These are phyloP conservation scores for Yarrowia sp. DNA, from an alignment of 805 yeast species.

Conservation along the genomic window DNA sequence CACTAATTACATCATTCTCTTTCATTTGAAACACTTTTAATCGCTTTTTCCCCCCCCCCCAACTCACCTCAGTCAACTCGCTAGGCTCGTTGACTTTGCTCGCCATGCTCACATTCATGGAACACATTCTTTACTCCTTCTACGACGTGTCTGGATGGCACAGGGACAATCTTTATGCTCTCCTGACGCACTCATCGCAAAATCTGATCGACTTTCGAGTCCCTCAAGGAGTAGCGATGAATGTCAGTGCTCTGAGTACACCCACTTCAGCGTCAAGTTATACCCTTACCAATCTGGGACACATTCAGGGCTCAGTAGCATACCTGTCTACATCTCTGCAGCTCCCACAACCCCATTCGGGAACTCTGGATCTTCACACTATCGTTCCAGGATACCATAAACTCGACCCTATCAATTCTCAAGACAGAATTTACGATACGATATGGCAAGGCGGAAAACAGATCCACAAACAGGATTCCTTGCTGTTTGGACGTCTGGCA, in stretches of 20 bases:
- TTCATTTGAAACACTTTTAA: neutral
- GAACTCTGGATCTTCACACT: conserved; percentile 64
- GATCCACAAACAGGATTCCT: conserved; percentile 50
- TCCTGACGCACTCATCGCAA: conserved; percentile 73
- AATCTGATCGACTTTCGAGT: conserved; percentile 74
- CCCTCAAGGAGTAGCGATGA: conserved; percentile 71
- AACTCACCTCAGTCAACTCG: neutral
- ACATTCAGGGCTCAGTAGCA: conserved; percentile 81
- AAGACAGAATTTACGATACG: conserved; percentile 45
- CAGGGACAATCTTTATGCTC: conserved; percentile 76
- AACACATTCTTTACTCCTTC: conserved; percentile 77
- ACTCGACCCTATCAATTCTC: conserved; percentile 56
- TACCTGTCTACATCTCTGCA: conserved; percentile 76
- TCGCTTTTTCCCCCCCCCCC: neutral
- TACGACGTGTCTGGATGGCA: conserved; percentile 78
- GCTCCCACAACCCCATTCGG: conserved; percentile 58
- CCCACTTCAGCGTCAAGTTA: conserved; percentile 74
- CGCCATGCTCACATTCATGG: conserved; percentile 83
- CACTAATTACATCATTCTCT: no score
- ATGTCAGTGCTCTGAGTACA: conserved; percentile 73
- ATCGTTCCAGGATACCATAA: conserved; percentile 72
- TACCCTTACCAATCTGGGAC: conserved; percentile 66
- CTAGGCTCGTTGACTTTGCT: neutral
- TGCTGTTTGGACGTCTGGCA: conserved; percentile 85
- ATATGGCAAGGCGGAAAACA: conserved; percentile 47